Evolutionary conservation across 495 filamentous ascomycete genomes (phyloP), one percentile per base, ranked within the genome.

Genomic region (Xylaria scruposa): DNA sequence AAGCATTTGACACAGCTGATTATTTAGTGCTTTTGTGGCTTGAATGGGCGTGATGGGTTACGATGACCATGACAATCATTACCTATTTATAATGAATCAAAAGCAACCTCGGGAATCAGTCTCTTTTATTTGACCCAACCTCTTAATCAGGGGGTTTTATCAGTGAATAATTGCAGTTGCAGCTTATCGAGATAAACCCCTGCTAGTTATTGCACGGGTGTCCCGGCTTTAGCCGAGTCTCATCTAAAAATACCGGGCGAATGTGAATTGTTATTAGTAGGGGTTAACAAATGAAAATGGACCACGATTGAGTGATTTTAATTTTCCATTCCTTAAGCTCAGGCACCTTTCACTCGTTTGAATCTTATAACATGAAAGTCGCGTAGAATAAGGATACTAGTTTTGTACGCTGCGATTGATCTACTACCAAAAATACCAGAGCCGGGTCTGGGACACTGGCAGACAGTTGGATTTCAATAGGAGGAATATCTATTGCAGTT

Each of bases 211-310:
- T 58, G 26, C 13, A 7, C 26, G 54, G 54, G 36, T 36, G 54
- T 42, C 21, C 59, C 59, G 60, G 60, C 60, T 44, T 44, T 44
- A 63, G 60, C 60, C 60, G 38, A 44, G n/a, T 5, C 60, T 63
- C 15, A 63, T 63, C 38, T 44, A 63, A 63, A 63, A 63, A 44
- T 63, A 46, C 38, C 29, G 29, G 2, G 10, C n/a, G 59, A 62
- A 15, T 44, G 13, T 15, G n/a, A 42, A 2, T 40, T 38, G 10
- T 40, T n/a, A 33, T 29, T 0, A 19, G 59, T 3, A 40, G 9
- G 17, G 19, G 31, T n/a, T 53, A 21, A 36, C 60, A 63, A 63
- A 63, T 63, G n/a, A 44, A n/a, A 12, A 44, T 38, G 5, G 24
- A 63, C 12, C 59, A 13, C 59, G 26, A 42, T 36, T 36, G 17